A percentile compares a stretch with the other conserved stretches of the same genome.
phyloP scores from a whole-genome alignment of 176 grass and related monocot genomes.

The Pontederia paniculata region DNA sequence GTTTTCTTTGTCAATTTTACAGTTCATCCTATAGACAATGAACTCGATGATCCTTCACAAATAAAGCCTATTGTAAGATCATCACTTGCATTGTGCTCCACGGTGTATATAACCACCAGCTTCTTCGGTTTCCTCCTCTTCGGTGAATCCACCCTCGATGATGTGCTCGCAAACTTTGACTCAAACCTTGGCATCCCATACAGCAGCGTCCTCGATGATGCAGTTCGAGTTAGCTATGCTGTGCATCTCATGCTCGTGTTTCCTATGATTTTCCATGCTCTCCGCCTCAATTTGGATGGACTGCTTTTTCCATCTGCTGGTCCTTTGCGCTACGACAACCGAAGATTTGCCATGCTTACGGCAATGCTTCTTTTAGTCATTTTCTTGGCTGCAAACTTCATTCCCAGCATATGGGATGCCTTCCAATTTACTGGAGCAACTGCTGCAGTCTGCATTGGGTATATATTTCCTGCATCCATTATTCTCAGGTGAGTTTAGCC shows the following conservation, averaged over 20 bases:
- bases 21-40: conserved; percentile 86
- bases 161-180: conserved; percentile 86
- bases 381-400: conserved; percentile 73
- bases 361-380: conserved; percentile 48
- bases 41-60: conserved; percentile 73
- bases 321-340: conserved; percentile 49
- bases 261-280: conserved; percentile 93
- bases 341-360: conserved; percentile 60
- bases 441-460: conserved; percentile 90
- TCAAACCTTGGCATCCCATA: conserved; percentile 88
- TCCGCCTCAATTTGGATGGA: conserved; percentile 85
- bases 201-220: conserved; percentile 61
- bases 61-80: conserved; percentile 74
- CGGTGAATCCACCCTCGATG: conserved; percentile 64
- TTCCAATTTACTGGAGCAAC: conserved; percentile 96
- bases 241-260: conserved; percentile 97
- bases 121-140: conserved; percentile 94
- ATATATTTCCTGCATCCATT: conserved; percentile 88
- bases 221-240: conserved; percentile 85
- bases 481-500: conserved; percentile 69
- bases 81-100: conserved; percentile 61
- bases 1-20: conserved; percentile 20
- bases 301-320: conserved; percentile 53
- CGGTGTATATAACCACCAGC: conserved; percentile 73
- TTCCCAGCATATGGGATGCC: conserved; percentile 96